Percentiles rank a stretch among this genome's conserved stretches.
phyloP scores from a whole-genome alignment of 2,329 filamentous ascomycete species.

The Diaporthe sp. region DNA sequence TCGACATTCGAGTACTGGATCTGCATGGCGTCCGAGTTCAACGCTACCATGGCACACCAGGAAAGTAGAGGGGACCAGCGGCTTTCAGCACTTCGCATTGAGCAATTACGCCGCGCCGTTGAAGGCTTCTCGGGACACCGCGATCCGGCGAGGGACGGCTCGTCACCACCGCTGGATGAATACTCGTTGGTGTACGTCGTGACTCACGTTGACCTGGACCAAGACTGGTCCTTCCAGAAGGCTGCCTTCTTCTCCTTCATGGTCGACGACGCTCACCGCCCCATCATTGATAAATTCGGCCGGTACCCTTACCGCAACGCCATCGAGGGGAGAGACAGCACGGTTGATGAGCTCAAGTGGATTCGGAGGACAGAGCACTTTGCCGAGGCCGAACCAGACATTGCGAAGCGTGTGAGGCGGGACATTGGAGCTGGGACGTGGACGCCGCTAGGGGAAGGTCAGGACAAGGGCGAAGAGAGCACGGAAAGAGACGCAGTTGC shows the following conservation, averaged over 20 bases:
- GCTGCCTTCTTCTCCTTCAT: constrained; percentile 47
- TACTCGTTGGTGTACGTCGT: constrained; percentile 43
- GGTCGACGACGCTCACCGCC: constrained; percentile 48
- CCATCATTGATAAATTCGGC: constrained; percentile 47
- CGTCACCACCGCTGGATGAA: constrained; percentile 44
- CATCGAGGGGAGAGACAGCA: constrained; percentile 44
- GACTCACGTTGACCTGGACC: constrained; percentile 27
- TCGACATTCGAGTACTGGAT: constrained; percentile 48
- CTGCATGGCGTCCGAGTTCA: constrained; percentile 46
- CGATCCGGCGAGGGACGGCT: constrained; percentile 44
- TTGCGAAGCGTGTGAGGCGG: constrained; percentile 40
- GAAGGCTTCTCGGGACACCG: constrained; percentile 43
- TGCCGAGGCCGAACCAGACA: constrained; percentile 40
- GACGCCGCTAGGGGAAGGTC: constrained; percentile 44
- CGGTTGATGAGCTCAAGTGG: constrained; percentile 47
- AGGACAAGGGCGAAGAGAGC: background rate
- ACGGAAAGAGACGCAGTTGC: background rate
- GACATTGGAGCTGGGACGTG: constrained; percentile 44
- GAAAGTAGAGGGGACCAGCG: constrained; percentile 42
- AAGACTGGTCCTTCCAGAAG: constrained; percentile 38
- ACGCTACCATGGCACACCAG: constrained; percentile 47
- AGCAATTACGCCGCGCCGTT: constrained; percentile 45
- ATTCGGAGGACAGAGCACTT: constrained; percentile 43
- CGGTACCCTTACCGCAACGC: constrained; percentile 50
- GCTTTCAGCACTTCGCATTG: constrained; percentile 42